A percentile compares a stretch with the other conserved stretches of the same genome.
Conservation (phyloP, 2,329 filamentous ascomycete genomes). For the Alternaria atra region DNA sequence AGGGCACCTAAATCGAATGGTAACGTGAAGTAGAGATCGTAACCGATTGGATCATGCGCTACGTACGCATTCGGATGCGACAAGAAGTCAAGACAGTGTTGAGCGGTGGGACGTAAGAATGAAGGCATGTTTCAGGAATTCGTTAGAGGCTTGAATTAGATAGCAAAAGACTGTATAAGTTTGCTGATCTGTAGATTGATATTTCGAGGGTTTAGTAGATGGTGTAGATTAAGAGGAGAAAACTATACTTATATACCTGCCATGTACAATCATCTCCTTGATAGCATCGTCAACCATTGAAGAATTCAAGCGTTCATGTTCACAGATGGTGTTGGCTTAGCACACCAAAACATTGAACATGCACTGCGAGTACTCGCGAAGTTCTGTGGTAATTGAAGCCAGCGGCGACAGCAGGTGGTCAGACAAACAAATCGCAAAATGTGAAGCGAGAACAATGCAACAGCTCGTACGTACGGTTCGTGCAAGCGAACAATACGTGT, state of each 20-base stretch:
- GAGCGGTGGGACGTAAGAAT: background rate
- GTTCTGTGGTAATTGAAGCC: background rate
- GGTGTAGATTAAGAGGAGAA: background rate
- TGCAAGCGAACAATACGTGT: background rate
- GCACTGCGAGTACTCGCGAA: background rate
- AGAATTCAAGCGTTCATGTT: background rate
- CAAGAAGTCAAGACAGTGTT: background rate
- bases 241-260: background rate
- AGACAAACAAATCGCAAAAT: background rate
- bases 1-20: background rate
- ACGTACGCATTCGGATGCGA: background rate
- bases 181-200: background rate
- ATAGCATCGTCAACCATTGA: background rate
- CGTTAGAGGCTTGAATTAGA: background rate
- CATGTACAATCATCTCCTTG: background rate
- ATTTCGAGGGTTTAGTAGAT: background rate
- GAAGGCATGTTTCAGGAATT: background rate
- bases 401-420: background rate
- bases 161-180: too few species aligned
- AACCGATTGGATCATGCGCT: background rate
- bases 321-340: background rate
- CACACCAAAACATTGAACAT: background rate
- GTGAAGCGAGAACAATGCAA: background rate
- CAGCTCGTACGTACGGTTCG: background rate
- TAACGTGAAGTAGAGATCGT: slow-evolving; percentile 7